Evolutionary conservation across 1,284 basidiomycete genomes (phyloP).

Genomic region (Flammula alnicola): DNA sequence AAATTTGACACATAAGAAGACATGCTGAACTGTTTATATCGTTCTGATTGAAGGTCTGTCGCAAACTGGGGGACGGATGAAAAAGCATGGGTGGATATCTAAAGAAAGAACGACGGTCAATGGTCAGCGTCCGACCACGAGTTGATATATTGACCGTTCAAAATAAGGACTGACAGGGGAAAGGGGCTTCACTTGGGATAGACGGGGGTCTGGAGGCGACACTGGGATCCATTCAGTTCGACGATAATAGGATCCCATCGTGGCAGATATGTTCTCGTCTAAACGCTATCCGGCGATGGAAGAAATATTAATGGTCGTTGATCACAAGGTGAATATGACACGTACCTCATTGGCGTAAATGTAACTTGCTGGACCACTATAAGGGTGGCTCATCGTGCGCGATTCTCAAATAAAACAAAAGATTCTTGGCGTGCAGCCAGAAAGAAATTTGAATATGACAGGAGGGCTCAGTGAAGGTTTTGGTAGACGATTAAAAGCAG

Average conservation of each 20-base stretch:
- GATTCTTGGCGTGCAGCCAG: no score
- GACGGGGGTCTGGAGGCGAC: neutral
- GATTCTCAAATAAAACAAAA: no score
- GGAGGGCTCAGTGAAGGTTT: no score
- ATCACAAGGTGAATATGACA: no score
- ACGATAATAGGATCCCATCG: conserved; percentile 6
- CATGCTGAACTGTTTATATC: conserved; percentile 12
- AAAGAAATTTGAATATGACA: no score
- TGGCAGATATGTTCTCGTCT: conserved; percentile 4
- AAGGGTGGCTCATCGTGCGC: conserved; percentile 33
- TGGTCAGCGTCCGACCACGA: neutral
- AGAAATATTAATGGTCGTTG: neutral
- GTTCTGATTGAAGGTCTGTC: conserved; percentile 4
- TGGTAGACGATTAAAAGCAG: no score
- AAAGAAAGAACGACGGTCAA: neutral
- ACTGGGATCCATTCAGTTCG: conserved; percentile 14
- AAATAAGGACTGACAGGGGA: neutral
- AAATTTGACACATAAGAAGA: conserved; percentile 2
- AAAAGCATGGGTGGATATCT: conserved; percentile 4
- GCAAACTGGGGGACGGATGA: conserved; percentile 12
- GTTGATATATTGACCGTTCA: neutral
- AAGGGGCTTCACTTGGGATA: conserved; percentile 1
- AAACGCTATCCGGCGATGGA: conserved; percentile 4
- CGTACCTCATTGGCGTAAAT: conserved; percentile 34
- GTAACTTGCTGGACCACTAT: conserved; percentile 32